Conservation (phyloP, 306 rosid species). For the Fragaria iinumae region DNA sequence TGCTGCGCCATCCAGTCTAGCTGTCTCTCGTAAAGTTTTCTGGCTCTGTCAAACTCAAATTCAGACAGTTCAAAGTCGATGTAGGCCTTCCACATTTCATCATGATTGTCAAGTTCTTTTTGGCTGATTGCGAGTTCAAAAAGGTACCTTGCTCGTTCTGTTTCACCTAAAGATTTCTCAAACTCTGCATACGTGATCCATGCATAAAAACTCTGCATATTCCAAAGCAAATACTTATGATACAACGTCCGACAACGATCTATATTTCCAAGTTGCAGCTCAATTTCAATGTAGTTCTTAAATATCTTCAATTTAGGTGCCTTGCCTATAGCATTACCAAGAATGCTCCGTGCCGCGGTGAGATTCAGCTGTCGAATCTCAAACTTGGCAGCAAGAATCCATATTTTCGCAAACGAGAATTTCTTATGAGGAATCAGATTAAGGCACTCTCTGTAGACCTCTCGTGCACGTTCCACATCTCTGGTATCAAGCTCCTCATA, state of each 20-base stretch:
- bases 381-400: not conserved
- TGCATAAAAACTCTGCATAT: not conserved
- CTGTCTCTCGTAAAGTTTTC: not conserved
- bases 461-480: not conserved
- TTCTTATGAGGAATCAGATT: slow-evolving; percentile 1
- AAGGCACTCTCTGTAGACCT: not conserved
- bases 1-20: not conserved
- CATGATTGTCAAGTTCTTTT: not conserved
- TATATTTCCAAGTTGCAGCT: not conserved
- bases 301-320: not conserved
- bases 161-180: not conserved
- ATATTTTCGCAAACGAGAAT: not conserved
- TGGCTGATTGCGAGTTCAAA: not conserved
- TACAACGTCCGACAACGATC: not conserved
- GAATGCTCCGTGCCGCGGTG: not conserved
- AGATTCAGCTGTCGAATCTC: not conserved
- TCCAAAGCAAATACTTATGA: not conserved
- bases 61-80: not conserved
- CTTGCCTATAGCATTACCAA: not conserved
- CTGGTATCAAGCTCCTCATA: not conserved
- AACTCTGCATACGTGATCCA: slow-evolving; percentile 1
- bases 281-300: not conserved
- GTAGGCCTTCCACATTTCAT: not conserved
- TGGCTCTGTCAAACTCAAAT: not conserved
- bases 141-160: not conserved